A percentile compares a stretch with the other conserved stretches of the same genome.
Conservation (phyloP, 169 alveolate species). For the Theileria sp. region DNA sequence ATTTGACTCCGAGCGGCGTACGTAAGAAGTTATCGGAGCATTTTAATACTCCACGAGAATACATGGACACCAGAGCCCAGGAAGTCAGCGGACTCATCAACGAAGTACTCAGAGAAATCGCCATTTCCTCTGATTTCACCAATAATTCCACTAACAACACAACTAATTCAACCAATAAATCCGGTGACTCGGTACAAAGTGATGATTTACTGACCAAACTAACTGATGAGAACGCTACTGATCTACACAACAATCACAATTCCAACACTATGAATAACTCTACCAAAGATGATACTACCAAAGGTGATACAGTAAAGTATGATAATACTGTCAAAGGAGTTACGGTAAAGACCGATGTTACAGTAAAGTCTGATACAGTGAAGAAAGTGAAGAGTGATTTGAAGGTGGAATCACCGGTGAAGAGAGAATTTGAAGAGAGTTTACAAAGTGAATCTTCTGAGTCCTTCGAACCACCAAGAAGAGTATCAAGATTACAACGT, state of each 20-base stretch:
- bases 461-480: conserved; percentile 8
- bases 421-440: not conserved
- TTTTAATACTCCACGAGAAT: conserved; percentile 18
- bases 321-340: not conserved
- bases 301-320: not conserved
- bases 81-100: conserved; percentile 37
- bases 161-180: too few relatives aligned
- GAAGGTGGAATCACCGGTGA: not conserved
- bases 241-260: too few relatives aligned
- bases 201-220: too few relatives aligned
- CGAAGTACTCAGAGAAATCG: conserved; percentile 27
- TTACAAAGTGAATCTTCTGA: not conserved
- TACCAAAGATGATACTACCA: too few relatives aligned
- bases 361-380: too few relatives aligned
- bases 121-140: not conserved
- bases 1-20: conserved; percentile 13
- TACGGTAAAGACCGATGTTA: not conserved
- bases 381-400: not conserved
- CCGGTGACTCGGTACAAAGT: too few relatives aligned
- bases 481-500: conserved; percentile 18
- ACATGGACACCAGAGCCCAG: conserved; percentile 34
- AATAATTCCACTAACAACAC: too few relatives aligned
- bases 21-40: conserved; percentile 17
- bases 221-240: too few relatives aligned
- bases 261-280: too few relatives aligned